A percentile compares a stretch with the other conserved stretches of the same genome.
phyloP scores from a whole-genome alignment of 176 grass and related monocot genomes.

The Pontederia paniculata region DNA sequence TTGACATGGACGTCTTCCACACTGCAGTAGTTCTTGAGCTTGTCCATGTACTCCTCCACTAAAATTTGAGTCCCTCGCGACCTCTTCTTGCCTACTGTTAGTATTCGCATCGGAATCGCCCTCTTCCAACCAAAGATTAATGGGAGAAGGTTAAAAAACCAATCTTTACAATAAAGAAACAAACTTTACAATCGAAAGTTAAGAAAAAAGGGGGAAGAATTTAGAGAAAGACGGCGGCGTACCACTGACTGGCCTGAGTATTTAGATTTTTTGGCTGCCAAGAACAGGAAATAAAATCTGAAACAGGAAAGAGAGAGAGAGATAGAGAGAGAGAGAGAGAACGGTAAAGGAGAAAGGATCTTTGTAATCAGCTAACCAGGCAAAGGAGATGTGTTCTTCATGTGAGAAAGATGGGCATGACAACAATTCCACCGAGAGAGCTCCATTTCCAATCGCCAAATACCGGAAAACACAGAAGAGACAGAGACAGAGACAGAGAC shows the following conservation, averaged over 20 bases:
- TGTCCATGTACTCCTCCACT: slow-evolving; percentile 78
- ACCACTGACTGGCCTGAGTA: slow-evolving; percentile 75
- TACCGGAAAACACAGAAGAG: too few species aligned
- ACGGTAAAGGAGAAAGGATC: too few species aligned
- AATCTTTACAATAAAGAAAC: not conserved
- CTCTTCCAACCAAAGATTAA: slow-evolving; percentile 27
- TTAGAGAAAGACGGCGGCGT: not conserved
- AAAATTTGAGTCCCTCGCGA: slow-evolving; percentile 60
- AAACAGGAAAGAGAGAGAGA: too few species aligned
- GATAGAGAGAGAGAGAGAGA: too few species aligned
- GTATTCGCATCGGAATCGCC: slow-evolving; percentile 57
- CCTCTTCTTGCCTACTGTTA: slow-evolving; percentile 84
- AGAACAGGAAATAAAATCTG: not conserved
- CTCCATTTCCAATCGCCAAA: too few species aligned
- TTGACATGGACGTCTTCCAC: slow-evolving; percentile 53
- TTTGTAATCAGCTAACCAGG: too few species aligned
- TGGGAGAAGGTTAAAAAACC: not conserved
- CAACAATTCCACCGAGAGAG: too few species aligned
- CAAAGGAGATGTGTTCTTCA: too few species aligned
- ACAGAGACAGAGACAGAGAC: too few species aligned
- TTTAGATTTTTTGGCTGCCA: slow-evolving; percentile 44
- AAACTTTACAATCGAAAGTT: too few species aligned
- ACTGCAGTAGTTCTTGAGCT: slow-evolving; percentile 57
- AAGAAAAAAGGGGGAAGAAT: not conserved
- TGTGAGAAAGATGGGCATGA: too few species aligned